phyloP scores from a whole-genome alignment of 2,329 filamentous ascomycete genomes.

The Penicillium verrucosum region DNA sequence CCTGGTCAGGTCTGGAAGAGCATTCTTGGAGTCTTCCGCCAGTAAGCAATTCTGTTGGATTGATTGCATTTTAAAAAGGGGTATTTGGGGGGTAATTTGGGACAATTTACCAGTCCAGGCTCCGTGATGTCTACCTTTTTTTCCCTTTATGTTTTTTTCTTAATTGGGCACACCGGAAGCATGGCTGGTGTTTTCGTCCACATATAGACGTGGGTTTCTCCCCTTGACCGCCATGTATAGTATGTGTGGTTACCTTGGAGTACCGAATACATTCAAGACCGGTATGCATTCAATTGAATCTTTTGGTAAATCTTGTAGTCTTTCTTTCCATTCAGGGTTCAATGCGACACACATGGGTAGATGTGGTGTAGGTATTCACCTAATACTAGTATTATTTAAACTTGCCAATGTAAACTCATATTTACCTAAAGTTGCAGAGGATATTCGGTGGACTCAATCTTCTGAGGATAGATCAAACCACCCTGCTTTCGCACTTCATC shows the following conservation, averaged over 20 bases:
- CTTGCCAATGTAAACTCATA: not conserved
- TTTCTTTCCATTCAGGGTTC: not conserved
- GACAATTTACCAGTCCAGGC: conserved; percentile 10
- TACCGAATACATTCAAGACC: conserved; percentile 19
- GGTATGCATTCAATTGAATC: conserved; percentile 4
- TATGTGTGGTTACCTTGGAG: conserved; percentile 25
- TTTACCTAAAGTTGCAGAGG: conserved; percentile 42
- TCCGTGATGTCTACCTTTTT: conserved; percentile 16
- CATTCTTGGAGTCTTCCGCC: conserved; percentile 77
- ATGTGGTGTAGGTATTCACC: not conserved
- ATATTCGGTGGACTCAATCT: conserved; percentile 61
- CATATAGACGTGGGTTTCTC: conserved; percentile 24
- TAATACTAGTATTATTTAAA: not conserved
- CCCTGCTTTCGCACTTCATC: conserved; percentile 65
- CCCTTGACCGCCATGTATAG: conserved; percentile 32
- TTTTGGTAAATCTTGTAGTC: not conserved
- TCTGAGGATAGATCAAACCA: conserved; percentile 60
- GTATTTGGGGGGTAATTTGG: conserved; percentile 10
- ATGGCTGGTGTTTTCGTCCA: conserved; percentile 16
- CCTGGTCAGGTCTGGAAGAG: conserved; percentile 95
- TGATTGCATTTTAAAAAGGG: conserved; percentile 54
- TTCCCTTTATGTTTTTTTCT: conserved; percentile 20
- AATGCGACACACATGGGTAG: not conserved
- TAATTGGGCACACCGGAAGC: conserved; percentile 14
- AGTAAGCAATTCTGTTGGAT: conserved; percentile 33